Percentiles rank a stretch among this genome's conserved stretches.
These are phyloP conservation scores for Salvia miltiorrhiza DNA, from an alignment of 257 asterid genomes.

Conservation along the genomic window DNA sequence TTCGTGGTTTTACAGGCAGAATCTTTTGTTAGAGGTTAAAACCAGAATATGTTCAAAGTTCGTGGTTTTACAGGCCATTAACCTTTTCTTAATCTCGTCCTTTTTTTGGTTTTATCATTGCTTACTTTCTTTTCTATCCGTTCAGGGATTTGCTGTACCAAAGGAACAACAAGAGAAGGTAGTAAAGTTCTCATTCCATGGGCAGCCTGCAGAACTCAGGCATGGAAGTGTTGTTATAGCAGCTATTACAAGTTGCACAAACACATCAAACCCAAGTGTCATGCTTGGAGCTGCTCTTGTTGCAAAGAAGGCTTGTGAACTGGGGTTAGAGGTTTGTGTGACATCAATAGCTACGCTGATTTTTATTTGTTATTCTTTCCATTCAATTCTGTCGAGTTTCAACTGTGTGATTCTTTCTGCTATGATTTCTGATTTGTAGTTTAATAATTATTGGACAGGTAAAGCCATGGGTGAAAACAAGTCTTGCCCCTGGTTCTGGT, in stretches of 20 bases:
- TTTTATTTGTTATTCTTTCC: background rate
- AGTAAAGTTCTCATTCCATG: conserved; percentile 62
- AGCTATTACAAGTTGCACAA: conserved; percentile 93
- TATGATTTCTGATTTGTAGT: conserved; percentile 14
- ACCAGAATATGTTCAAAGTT: too few species aligned
- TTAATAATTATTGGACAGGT: conserved; percentile 46
- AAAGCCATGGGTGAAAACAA: conserved; percentile 94
- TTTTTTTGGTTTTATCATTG: background rate
- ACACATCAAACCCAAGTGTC: conserved; percentile 96
- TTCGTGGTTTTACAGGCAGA: too few species aligned
- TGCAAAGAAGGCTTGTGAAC: conserved; percentile 89
- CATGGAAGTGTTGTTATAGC: conserved; percentile 96
- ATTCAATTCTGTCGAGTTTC: background rate
- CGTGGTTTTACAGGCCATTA: too few species aligned
- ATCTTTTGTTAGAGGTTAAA: too few species aligned
- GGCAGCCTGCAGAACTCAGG: conserved; percentile 78
- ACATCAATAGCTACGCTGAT: background rate
- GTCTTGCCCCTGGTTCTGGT: conserved; percentile 99
- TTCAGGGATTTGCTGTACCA: conserved; percentile 81
- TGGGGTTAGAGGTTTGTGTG: conserved; percentile 79
- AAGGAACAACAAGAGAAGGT: conserved; percentile 78
- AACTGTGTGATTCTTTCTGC: background rate
- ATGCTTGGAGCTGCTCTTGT: conserved; percentile 99
- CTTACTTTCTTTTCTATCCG: background rate
- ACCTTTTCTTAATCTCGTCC: background rate